Evolutionary conservation across 208 protist genomes (phyloP).

Genomic region (Phytomonas francai): DNA sequence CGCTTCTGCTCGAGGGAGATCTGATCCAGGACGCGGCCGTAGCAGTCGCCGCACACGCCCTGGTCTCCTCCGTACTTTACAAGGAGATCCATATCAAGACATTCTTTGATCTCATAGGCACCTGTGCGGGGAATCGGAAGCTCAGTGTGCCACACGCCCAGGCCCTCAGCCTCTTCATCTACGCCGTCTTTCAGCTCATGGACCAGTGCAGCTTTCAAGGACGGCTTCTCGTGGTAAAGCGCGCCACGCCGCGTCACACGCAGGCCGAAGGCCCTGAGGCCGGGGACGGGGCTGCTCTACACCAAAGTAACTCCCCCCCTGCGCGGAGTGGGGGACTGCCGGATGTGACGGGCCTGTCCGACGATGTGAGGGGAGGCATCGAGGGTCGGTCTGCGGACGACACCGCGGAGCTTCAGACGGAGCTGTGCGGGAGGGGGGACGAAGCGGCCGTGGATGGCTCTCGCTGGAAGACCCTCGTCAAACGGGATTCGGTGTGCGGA

Average conservation of each 20-base stretch:
- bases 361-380: conserved; percentile 14
- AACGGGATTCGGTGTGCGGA: background rate
- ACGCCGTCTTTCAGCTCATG: conserved; percentile 76
- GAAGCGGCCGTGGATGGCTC: background rate
- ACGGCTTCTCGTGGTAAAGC: conserved; percentile 56
- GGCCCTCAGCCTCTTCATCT: conserved; percentile 51
- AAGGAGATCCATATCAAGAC: conserved; percentile 70
- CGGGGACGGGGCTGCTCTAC: conserved; percentile 11
- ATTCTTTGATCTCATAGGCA: conserved; percentile 58
- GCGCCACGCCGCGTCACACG: conserved; percentile 3
- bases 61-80: conserved; percentile 79
- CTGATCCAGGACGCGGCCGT: conserved; percentile 54
- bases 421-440: background rate
- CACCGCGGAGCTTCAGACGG: background rate
- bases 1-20: conserved; percentile 63
- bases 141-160: conserved; percentile 23
- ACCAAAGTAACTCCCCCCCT: conserved; percentile 8
- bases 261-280: conserved; percentile 25
- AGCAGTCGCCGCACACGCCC: conserved; percentile 60
- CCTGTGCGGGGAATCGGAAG: conserved; percentile 11
- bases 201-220: conserved; percentile 83
- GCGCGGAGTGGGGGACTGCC: conserved; percentile 28
- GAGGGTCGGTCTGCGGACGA: background rate
- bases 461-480: background rate
- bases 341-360: conserved; percentile 26